Evolutionary conservation across 1,284 basidiomycete genomes (phyloP), one percentile per base, ranked within the genome.

Genomic region (Irpex sp.): DNA sequence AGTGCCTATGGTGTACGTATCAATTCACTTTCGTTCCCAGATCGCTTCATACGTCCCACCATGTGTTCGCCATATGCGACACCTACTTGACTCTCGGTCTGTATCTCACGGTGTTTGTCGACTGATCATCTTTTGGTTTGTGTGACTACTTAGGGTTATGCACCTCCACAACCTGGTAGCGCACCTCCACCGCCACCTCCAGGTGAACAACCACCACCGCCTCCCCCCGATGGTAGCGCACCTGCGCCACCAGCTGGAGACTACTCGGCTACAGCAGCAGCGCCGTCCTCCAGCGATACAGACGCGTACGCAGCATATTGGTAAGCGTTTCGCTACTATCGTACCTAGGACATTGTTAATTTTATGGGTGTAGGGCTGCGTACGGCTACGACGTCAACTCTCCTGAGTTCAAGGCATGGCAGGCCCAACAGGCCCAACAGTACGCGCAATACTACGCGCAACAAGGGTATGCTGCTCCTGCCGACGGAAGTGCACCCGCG

Each of bases 351-450:
- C 11, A 44, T 37, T 40, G 57, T 36, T 57, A 6, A 49, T 11
- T 31, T 56, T 6, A 44, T 62, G 19, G 56, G 59, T 52, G 44
- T 67, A 93, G 92, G 91, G 90, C 93, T 64, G 88, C 90, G 13
- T 94, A 93, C 73, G 94, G 94, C 7, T 96, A 95, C 75, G 93
- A 96, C 71, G 91, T 95, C 68, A 93, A 93, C 71, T 89, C 90
- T 3, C 73, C 84, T 2, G 83, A 92, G 70, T 93, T 93, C 75
- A 92, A 92, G 71, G 85, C 91, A 71, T 93, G 91, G 91, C 83
- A 85, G 47, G 83, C 86, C 3, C 81, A 85, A 64, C 88, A 91
- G 68, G 83, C 86, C 3, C 81, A 85, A 64, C 88, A 91, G 68
- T 91, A 92, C 68, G 81, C 79, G 9, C 87, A 91, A 66, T 91